phyloP scores from a whole-genome alignment of 345 rosid species.

The Salix udensis region DNA sequence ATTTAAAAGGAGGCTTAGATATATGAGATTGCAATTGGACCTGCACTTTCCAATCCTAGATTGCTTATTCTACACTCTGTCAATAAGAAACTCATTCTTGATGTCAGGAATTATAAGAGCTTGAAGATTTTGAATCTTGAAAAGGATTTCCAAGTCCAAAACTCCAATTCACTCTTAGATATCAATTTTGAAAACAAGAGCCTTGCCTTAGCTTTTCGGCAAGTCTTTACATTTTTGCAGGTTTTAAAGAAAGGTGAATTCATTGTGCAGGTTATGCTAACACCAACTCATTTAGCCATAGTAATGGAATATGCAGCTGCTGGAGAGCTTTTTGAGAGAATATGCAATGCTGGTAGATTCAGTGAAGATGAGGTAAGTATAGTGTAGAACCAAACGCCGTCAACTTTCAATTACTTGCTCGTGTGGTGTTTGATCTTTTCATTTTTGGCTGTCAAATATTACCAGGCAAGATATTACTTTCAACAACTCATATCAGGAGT shows the following conservation, averaged over 20 bases:
- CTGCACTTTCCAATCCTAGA: not conserved
- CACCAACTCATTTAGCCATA: constrained; percentile 26
- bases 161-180: not conserved
- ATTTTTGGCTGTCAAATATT: not conserved
- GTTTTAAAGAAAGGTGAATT: not conserved
- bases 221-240: not conserved
- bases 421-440: not conserved
- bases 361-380: constrained; percentile 21
- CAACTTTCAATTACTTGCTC: not conserved
- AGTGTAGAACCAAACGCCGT: not conserved
- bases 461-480: constrained; percentile 24
- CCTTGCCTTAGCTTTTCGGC: not conserved
- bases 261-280: constrained; percentile 13
- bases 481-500: constrained; percentile 28
- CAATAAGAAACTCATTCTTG: not conserved
- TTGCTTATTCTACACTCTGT: not conserved
- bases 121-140: not conserved
- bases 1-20: not conserved
- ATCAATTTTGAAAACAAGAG: not conserved
- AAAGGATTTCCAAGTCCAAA: not conserved
- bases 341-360: constrained; percentile 27
- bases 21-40: not conserved
- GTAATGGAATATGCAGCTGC: constrained; percentile 30
- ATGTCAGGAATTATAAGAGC: not conserved
- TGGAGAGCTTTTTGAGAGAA: constrained; percentile 27